Percentiles rank a stretch among this genome's conserved stretches.
These are phyloP conservation scores for Aspergillus niger DNA, from an alignment of 2,329 filamentous ascomycete species.

Conservation along the genomic window DNA sequence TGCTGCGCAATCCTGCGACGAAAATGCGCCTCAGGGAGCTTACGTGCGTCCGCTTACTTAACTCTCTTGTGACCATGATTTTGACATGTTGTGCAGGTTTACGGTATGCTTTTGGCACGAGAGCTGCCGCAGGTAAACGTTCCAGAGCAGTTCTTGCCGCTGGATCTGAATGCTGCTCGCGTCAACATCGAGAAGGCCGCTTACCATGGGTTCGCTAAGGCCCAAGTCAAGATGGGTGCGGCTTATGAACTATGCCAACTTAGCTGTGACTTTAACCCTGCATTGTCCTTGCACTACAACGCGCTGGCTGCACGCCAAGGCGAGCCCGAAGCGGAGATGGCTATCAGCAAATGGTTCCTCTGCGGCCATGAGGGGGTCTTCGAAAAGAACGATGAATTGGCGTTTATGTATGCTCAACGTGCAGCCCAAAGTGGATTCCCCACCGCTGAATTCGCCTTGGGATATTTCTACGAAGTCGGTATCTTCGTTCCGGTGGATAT, in stretches of 20 bases:
- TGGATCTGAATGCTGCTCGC: slow-evolving; percentile 71
- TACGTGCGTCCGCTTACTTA: slow-evolving; percentile 57
- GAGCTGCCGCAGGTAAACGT: slow-evolving; percentile 89
- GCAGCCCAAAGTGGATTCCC: slow-evolving; percentile 79
- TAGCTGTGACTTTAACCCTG: slow-evolving; percentile 91
- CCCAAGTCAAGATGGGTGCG: slow-evolving; percentile 95
- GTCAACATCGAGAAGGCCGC: slow-evolving; percentile 96
- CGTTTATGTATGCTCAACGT: slow-evolving; percentile 85
- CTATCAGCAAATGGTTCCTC: slow-evolving; percentile 97
- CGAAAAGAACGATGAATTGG: slow-evolving; percentile 91
- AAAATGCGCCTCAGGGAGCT: slow-evolving; percentile 94
- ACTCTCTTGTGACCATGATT: background rate
- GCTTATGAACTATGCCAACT: slow-evolving; percentile 93
- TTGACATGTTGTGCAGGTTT: slow-evolving; percentile 55
- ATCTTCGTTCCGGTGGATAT: slow-evolving; percentile 86
- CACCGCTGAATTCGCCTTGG: slow-evolving; percentile 93
- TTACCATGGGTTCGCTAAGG: slow-evolving; percentile 92
- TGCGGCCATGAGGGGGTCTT: slow-evolving; percentile 93
- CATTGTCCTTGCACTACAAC: slow-evolving; percentile 92
- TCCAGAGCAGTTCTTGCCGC: slow-evolving; percentile 69
- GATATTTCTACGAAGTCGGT: slow-evolving; percentile 96
- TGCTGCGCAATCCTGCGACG: slow-evolving; percentile 84
- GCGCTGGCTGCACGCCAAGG: slow-evolving; percentile 88
- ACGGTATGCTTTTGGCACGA: slow-evolving; percentile 88
- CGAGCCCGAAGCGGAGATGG: slow-evolving; percentile 89